A percentile compares a stretch with the other conserved stretches of the same genome.
Conservation (phyloP, 805 yeast species). For the Kluyveromyces lactis region DNA sequence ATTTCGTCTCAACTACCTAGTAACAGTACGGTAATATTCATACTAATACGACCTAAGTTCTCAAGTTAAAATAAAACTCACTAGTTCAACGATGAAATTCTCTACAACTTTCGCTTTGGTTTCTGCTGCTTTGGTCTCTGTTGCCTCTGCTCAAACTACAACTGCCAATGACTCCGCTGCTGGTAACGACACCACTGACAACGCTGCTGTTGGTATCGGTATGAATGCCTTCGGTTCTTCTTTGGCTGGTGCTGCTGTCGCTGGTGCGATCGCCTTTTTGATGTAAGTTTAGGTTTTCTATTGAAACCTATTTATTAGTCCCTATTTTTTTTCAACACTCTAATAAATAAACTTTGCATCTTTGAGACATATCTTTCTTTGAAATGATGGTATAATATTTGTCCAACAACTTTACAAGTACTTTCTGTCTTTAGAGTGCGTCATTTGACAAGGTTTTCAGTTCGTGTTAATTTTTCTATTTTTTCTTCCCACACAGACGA, state of each 20-base stretch:
- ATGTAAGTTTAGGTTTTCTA: conserved; percentile 9
- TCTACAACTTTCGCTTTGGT: conserved; percentile 16
- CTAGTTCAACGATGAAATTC: conserved; percentile 16
- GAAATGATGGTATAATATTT: too few species aligned
- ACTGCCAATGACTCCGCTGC: conserved; percentile 11
- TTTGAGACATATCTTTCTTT: too few species aligned
- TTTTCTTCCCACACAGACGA: too few species aligned
- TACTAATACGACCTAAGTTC: background rate
- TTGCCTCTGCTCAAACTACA: conserved; percentile 12
- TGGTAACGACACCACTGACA: conserved; percentile 11
- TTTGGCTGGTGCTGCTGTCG: conserved; percentile 23
- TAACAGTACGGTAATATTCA: background rate
- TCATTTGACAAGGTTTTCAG: too few species aligned
- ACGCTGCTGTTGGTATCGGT: conserved; percentile 14
- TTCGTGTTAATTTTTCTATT: too few species aligned
- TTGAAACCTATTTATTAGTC: background rate
- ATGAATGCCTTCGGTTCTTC: conserved; percentile 13
- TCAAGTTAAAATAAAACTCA: too few species aligned
- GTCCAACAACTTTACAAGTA: background rate
- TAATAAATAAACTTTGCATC: too few species aligned
- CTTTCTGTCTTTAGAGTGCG: too few species aligned
- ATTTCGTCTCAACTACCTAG: too few species aligned
- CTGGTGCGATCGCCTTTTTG: conserved; percentile 25
- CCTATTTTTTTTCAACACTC: background rate
- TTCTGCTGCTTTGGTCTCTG: conserved; percentile 14